Evolutionary conservation across 1,284 basidiomycete genomes (phyloP).

Genomic region (Cryptococcus sp.): DNA sequence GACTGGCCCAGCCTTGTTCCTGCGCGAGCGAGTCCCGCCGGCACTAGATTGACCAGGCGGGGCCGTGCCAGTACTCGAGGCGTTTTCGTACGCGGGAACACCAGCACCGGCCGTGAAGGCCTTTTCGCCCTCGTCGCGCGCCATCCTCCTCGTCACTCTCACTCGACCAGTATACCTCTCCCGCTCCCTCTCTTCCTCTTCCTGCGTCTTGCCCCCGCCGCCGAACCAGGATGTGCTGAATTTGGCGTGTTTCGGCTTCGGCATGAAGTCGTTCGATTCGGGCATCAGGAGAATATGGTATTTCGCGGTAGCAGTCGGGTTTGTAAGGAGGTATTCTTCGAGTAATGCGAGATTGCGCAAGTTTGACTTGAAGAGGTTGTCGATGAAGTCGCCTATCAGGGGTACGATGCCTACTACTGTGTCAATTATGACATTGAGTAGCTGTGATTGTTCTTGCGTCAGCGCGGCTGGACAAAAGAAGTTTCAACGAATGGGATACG

Average conservation of each 20-base stretch:
- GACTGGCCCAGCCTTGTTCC: slow-evolving; percentile 7
- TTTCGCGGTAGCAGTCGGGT: slow-evolving; percentile 13
- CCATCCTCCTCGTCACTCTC: slow-evolving; percentile 46
- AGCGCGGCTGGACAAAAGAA: neutral
- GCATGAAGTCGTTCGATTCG: slow-evolving; percentile 42
- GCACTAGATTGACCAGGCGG: neutral
- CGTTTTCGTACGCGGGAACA: slow-evolving; percentile 4
- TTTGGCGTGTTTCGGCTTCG: slow-evolving; percentile 26
- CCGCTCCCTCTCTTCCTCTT: slow-evolving; percentile 28
- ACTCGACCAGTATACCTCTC: slow-evolving; percentile 40
- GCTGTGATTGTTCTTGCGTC: slow-evolving; percentile 19
- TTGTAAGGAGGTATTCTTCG: slow-evolving; percentile 46
- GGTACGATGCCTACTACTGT: slow-evolving; percentile 50
- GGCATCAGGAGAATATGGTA: slow-evolving; percentile 55
- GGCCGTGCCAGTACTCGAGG: neutral
- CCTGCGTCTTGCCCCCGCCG: slow-evolving; percentile 14
- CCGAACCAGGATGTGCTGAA: slow-evolving; percentile 29
- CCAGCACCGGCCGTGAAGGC: slow-evolving; percentile 6
- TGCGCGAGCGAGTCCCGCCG: slow-evolving; percentile 6
- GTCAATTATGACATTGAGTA: slow-evolving; percentile 48
- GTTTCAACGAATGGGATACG: too few species aligned
- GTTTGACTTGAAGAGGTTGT: slow-evolving; percentile 54
- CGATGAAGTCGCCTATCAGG: slow-evolving; percentile 50
- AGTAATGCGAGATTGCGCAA: slow-evolving; percentile 49
- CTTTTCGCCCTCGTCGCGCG: slow-evolving; percentile 37